These are phyloP conservation scores for Glonium stellatum DNA, from an alignment of 495 filamentous ascomycete genomes.

Conservation along the genomic window DNA sequence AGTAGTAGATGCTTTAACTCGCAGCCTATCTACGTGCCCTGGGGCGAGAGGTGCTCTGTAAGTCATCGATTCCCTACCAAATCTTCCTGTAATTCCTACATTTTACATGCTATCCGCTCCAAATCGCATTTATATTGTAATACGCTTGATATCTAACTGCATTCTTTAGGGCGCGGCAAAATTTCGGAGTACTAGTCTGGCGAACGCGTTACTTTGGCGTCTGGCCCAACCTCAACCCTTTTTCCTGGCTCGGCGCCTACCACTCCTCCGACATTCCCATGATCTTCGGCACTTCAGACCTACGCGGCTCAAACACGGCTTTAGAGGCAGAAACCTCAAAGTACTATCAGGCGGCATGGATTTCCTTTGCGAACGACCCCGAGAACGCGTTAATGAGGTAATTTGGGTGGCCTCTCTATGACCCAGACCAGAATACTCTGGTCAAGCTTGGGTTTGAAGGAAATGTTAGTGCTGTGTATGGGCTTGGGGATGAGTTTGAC, in stretches of 20 bases:
- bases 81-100: too few relatives aligned
- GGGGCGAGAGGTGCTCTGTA: too few relatives aligned
- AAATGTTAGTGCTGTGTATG: not conserved
- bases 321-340: not conserved
- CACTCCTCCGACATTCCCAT: conserved; percentile 3
- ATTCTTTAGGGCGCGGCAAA: not conserved
- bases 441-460: conserved; percentile 1
- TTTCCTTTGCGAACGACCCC: conserved; percentile 1
- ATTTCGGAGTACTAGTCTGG: conserved; percentile 1
- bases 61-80: too few relatives aligned
- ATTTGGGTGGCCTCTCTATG: conserved; percentile 6
- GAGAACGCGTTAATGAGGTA: not conserved
- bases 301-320: conserved; percentile 1
- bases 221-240: conserved; percentile 5
- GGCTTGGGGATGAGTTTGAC: not conserved
- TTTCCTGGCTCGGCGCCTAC: conserved; percentile 4
- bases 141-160: not conserved
- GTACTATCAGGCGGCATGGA: not conserved
- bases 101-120: too few relatives aligned
- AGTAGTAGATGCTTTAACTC: too few relatives aligned
- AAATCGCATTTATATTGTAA: too few relatives aligned
- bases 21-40: too few relatives aligned
- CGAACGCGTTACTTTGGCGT: conserved; percentile 7
- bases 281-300: conserved; percentile 2
- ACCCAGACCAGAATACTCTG: conserved; percentile 1